phyloP scores from a whole-genome alignment of 345 rosid genomes.

The Anastatica hierochuntica region DNA sequence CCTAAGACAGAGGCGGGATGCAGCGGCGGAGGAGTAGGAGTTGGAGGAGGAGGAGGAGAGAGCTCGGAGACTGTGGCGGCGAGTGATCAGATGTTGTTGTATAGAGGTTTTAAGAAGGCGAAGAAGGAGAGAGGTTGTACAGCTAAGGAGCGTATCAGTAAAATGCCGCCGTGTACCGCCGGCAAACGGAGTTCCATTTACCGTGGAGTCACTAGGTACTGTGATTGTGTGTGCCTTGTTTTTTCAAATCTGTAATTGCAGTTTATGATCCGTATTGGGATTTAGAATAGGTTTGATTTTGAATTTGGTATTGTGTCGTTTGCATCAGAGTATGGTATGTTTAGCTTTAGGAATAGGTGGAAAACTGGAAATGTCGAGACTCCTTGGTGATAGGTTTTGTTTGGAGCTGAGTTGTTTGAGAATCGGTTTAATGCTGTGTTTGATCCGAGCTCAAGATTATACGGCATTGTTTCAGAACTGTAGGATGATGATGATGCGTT shows the following conservation, averaged over 20 bases:
- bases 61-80: conserved; percentile 61
- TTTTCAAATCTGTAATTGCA: not conserved
- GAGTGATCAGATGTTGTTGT: conserved; percentile 69
- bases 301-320: not conserved
- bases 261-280: too few relatives aligned
- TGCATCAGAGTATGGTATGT: not conserved
- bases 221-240: too few relatives aligned
- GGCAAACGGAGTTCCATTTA: conserved; percentile 99
- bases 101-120: conserved; percentile 78
- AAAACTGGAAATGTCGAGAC: not conserved
- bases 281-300: not conserved
- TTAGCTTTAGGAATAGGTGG: not conserved
- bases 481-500: conserved; percentile 8
- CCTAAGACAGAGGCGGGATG: conserved; percentile 49
- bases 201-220: conserved; percentile 95
- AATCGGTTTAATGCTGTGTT: not conserved
- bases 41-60: conserved; percentile 43
- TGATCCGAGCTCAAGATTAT: not conserved
- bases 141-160: conserved; percentile 96
- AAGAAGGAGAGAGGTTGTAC: conserved; percentile 97
- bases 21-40: conserved; percentile 16
- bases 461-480: not conserved
- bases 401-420: not conserved
- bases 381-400: not conserved
- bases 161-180: conserved; percentile 96